Evolutionary conservation across 2,329 filamentous ascomycete species (phyloP).

Genomic region (Amauroascus niger): DNA sequence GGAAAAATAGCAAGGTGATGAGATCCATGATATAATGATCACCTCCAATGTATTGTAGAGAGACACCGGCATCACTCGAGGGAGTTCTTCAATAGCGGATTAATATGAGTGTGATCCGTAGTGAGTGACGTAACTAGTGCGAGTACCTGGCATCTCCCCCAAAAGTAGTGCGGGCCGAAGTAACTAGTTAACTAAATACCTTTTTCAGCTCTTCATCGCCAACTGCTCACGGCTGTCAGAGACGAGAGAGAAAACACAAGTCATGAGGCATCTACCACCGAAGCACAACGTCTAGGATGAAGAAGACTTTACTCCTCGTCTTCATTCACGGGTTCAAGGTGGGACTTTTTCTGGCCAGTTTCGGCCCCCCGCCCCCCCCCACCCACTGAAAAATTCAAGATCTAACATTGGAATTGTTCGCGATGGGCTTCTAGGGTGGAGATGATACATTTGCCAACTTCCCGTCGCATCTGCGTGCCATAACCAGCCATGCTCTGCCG

Average conservation of each 20-base stretch:
- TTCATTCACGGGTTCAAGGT: constrained; percentile 45
- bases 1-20: too few relatives aligned
- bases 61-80: too few relatives aligned
- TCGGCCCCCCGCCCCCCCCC: background rate
- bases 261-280: background rate
- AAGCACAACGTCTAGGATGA: constrained; percentile 26
- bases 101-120: too few relatives aligned
- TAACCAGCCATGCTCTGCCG: constrained; percentile 37
- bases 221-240: too few relatives aligned
- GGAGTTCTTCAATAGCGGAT: too few relatives aligned
- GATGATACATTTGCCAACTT: constrained; percentile 42
- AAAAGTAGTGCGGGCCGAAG: background rate
- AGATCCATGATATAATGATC: too few relatives aligned
- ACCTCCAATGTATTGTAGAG: too few relatives aligned
- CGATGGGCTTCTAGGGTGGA: constrained; percentile 33
- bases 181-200: too few relatives aligned
- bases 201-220: too few relatives aligned
- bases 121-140: background rate
- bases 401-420: too few relatives aligned
- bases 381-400: background rate
- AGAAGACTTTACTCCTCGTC: constrained; percentile 39
- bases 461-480: constrained; percentile 35
- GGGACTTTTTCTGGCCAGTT: constrained; percentile 6
- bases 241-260: too few relatives aligned
- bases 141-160: background rate